Conservation (phyloP, 208 protist genomes). For the Hexamita inflata region DNA sequence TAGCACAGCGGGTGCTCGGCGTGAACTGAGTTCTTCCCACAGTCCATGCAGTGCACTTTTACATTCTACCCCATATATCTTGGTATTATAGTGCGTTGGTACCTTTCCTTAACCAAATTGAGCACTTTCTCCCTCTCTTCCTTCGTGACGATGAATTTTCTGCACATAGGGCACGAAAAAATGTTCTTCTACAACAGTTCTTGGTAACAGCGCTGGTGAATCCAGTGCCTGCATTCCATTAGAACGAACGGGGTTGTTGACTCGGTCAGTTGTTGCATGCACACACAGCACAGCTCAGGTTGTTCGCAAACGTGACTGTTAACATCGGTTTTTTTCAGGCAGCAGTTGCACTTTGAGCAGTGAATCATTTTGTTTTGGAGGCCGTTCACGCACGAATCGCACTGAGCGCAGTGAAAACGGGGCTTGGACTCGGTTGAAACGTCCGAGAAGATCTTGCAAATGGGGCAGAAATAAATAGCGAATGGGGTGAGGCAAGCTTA, state of each 20-base stretch:
- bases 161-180: background rate
- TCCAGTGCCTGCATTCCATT: background rate
- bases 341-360: background rate
- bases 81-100: too few species aligned
- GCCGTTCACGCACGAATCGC: background rate
- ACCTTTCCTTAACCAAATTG: too few species aligned
- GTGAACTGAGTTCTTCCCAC: too few species aligned
- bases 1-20: too few species aligned
- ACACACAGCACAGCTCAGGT: background rate
- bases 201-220: background rate
- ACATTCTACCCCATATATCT: too few species aligned
- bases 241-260: background rate
- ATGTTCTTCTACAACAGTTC: background rate
- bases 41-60: too few species aligned
- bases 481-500: background rate
- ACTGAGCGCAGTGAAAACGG: background rate
- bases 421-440: background rate
- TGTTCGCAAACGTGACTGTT: background rate
- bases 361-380: background rate
- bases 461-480: background rate
- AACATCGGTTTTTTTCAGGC: background rate
- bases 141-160: background rate
- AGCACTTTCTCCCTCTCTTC: background rate
- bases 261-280: background rate
- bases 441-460: background rate